Percentiles rank a stretch among this genome's conserved stretches.
Conservation (phyloP, 495 filamentous ascomycete genomes). For the Hypoxylon rickii region DNA sequence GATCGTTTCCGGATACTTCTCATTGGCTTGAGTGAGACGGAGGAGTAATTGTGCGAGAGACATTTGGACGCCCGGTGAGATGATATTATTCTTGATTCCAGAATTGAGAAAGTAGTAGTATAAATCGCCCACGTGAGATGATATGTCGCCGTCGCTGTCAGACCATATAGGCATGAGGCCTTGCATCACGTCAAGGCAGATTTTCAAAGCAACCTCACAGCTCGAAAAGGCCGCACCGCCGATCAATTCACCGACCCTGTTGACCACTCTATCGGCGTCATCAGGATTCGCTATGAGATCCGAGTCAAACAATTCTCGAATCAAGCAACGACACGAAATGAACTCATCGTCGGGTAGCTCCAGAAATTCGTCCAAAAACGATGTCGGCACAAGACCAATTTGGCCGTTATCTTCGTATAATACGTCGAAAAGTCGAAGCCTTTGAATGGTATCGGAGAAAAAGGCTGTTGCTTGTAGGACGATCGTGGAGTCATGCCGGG, state of each 20-base stretch:
- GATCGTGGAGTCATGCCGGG: constrained; percentile 53
- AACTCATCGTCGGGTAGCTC: constrained; percentile 63
- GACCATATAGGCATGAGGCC: constrained; percentile 69
- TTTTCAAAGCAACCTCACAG: constrained; percentile 74
- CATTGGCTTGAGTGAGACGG: constrained; percentile 64
- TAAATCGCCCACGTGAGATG: constrained; percentile 68
- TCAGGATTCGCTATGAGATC: constrained; percentile 47
- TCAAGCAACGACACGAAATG: constrained; percentile 58
- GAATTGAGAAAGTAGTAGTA: constrained; percentile 77
- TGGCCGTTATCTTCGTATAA: constrained; percentile 42
- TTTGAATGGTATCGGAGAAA: constrained; percentile 45
- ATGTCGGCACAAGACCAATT: constrained; percentile 42
- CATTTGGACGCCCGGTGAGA: constrained; percentile 70
- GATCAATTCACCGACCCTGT: constrained; percentile 60
- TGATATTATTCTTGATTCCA: constrained; percentile 62
- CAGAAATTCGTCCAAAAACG: constrained; percentile 62
- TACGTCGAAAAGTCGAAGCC: constrained; percentile 46
- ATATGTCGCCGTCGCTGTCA: constrained; percentile 56
- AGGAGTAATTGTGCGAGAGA: constrained; percentile 69
- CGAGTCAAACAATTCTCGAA: constrained; percentile 53
- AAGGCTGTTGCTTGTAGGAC: constrained; percentile 55
- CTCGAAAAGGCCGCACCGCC: constrained; percentile 66
- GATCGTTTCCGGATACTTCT: constrained; percentile 61
- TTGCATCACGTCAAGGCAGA: constrained; percentile 73
- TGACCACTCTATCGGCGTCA: constrained; percentile 50